Conservation (phyloP, 345 rosid species). For the Ricinus communis region DNA sequence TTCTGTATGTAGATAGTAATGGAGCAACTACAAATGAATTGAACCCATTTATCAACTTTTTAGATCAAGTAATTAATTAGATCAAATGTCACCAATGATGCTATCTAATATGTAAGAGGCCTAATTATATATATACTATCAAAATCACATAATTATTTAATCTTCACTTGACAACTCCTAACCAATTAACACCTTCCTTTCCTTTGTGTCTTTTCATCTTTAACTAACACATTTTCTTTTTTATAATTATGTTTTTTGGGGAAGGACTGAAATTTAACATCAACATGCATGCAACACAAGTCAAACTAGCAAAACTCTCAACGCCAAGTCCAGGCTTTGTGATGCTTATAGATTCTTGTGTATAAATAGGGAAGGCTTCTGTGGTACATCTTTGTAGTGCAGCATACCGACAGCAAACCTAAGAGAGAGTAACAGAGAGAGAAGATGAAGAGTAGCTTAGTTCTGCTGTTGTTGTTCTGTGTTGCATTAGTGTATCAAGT, state of each 20-base stretch:
- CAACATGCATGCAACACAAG: not conserved
- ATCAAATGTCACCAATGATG: slow-evolving; percentile 1
- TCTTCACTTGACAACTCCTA: not conserved
- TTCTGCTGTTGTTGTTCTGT: slow-evolving; percentile 20
- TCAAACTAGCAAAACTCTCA: not conserved
- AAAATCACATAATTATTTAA: not conserved
- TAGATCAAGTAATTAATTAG: not conserved
- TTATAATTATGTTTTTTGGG: too few relatives aligned
- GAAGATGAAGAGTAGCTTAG: slow-evolving; percentile 12
- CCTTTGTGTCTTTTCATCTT: not conserved
- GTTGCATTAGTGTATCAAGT: slow-evolving; percentile 7
- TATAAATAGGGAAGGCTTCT: not conserved
- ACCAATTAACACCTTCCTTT: not conserved
- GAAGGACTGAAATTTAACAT: too few relatives aligned
- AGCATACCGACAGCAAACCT: too few relatives aligned
- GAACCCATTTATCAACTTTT: not conserved
- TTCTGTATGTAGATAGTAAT: not conserved
- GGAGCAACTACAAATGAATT: not conserved
- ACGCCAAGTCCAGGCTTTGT: not conserved
- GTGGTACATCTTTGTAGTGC: not conserved
- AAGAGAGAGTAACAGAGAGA: not conserved
- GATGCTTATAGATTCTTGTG: not conserved
- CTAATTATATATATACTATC: not conserved
- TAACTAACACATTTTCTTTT: not conserved
- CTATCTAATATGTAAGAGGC: not conserved